Evolutionary conservation across 202 grass and related monocot genomes (phyloP), one percentile per base, ranked within the genome.

Genomic region (Saccharum hybrid): DNA sequence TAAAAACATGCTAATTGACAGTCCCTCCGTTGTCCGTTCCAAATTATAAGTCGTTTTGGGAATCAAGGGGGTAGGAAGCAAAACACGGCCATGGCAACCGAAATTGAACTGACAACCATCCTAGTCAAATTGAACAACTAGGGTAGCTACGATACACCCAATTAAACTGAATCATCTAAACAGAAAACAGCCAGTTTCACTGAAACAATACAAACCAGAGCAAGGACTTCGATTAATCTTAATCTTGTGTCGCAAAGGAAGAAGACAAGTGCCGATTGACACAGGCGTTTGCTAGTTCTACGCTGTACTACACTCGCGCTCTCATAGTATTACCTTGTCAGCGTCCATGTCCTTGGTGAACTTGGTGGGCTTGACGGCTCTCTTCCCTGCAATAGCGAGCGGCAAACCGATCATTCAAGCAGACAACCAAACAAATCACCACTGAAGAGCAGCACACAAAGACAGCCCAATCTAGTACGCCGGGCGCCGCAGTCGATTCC

Each of bases 271-370:
- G 6, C 26, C 54, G 2, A 45, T 14, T 52, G 51, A 71, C 21
- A 82, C 21, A 30, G 7, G 21, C 59, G 62, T 34, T 52, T 22
- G 48, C 2, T 63, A 77, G 19, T 37, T 33, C 30, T 57, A 75
- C 31, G 51, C 2, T 57, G 10, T 6, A 14, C 33, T 21, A 21
- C 4, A 13, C 28, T 60, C 30, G 7, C 1, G 18, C 16, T 56
- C 48, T 21, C 71, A 40, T 14, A 59, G 0, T 11, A 37, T 90
- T 90, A 94, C 94, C 88, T 71, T 76, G 19, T 97, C 91, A 8
- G 83, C 90, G 52, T 92, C 92, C 90, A 92, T 87, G 63, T 97
- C 92, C 66, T 89, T 90, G 26, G 66, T 89, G 74, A 78, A 62
- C 71, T 94, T 97, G 71, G 76, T 61, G 40, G 94, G 72, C 80